Base-by-base conservation (phyloP, 495 filamentous ascomycete genomes). In the Terfezia claveryi region DNA sequence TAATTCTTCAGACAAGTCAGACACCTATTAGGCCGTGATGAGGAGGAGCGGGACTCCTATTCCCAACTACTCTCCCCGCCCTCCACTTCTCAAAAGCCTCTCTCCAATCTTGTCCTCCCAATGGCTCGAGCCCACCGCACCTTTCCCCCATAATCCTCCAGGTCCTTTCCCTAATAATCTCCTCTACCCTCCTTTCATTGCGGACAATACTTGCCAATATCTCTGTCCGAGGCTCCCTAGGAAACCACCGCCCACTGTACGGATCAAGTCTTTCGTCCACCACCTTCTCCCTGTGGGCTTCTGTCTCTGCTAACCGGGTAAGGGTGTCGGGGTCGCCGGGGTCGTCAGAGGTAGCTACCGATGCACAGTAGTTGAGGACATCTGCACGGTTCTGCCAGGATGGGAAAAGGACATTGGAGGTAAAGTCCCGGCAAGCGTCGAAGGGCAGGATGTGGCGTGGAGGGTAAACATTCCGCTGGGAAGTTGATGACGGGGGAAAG, bases 221-320 rank as follows among this genome's bases (percentile, higher is more conserved):
- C 69, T 98, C 85, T 1, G 89, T 92, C 55, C 88, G 73, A 49
- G 84, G 74, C 68, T 96, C 87, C 49, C 76, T 72, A 0, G 88
- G 87, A 57, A 87, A 89, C 62, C 81, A 93, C 32, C 89, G 73
- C 23, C 72, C 85, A 17, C 82, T 87, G 62, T 98, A 98, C 16
- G 91, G 91, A 68, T 98, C 91, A 55, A 96, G 68, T 56, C 91
- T 72, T 67, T 95, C 91, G 69, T 98, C 74, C 14, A 96, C 80
- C 6, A 88, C 73, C 53, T 80, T 73, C 62, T 94, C 85, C 53
- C 80, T 73, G 56, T 83, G 78, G 57, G 69, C 75, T 38, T 78
- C 78, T 32, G 77, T 76, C 66, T 93, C 86, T 0, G 77, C 74
- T 59, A 86, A 69, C 56, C 84, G 73, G 32, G 83, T 59, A 1